Base-by-base conservation (phyloP, 305 asterid species). In the Solanum hybrid region DNA sequence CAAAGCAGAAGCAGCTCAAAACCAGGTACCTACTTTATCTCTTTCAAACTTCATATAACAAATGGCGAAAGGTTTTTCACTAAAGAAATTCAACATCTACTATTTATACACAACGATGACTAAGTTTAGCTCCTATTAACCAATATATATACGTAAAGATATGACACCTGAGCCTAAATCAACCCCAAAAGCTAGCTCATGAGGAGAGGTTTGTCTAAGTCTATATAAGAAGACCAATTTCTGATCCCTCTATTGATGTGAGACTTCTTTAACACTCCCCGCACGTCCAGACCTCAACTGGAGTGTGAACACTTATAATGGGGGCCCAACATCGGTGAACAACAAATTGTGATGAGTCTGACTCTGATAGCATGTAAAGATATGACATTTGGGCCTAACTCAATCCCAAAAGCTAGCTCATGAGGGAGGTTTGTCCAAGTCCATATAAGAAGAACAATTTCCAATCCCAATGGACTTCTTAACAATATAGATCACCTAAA, bases 1-100 rank as follows among this genome's bases (percentile, higher is more conserved):
- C 92, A 95, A 93, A 90, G 98, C 97, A 20, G 98, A 97, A 88
- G 96, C 94, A 24, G 97, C 98, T 87, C 98, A 96, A 92, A 94
- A 94, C 88, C 94, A 95, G 96, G 99, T 94, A 77, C 7, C 89
- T 29, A 15, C 24, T 79, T 31, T 79, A 79, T 45, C 88, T 38
- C 88, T 20, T 85, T 22, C 45, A 51, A 57, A 85, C 77, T n/a
- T 79, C 15, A 36, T 37, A 79, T 3, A 79, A 6, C 32, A 26
- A 70, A 70, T 26, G 17, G 20, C 17, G 32, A 26, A 2, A 26
- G 2, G 17, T 26, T 72, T 72, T 72, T 72, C 9, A 26, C 33
- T 68, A 68, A 68, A n/a, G 3, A 68, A 68, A 70, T 70, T 73
- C 34, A 73, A 73, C 10, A 73, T 73, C 10, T 73, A 73, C 17